phyloP scores from a whole-genome alignment of 2,329 filamentous ascomycete species.

The Blastomyces silverae region DNA sequence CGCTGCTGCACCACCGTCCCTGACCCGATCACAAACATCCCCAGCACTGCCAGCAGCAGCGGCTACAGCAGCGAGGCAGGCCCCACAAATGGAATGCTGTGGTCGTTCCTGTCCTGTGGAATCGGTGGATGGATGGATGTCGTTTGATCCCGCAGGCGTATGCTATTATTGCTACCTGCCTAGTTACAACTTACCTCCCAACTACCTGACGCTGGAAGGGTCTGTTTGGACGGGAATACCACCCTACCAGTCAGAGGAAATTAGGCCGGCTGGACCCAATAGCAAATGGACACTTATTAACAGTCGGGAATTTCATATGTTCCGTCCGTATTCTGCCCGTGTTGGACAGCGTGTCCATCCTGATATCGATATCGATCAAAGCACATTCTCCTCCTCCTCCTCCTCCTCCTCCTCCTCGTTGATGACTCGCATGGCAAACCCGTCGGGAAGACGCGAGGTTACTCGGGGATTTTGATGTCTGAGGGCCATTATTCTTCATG shows the following conservation, averaged over 20 bases:
- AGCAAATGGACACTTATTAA: slow-evolving; percentile 8
- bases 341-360: neutral
- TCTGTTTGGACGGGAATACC: neutral
- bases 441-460: neutral
- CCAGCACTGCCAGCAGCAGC: neutral
- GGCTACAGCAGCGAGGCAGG: neutral
- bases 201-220: neutral
- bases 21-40: neutral
- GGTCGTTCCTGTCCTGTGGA: neutral
- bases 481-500: neutral
- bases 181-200: too few relatives aligned
- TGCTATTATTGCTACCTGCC: too few relatives aligned
- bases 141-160: neutral
- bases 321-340: neutral
- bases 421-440: neutral
- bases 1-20: slow-evolving; percentile 1
- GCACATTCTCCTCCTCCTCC: neutral
- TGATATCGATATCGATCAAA: neutral
- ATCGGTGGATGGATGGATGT: neutral
- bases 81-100: neutral
- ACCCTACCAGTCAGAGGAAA: neutral
- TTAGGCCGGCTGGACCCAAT: neutral
- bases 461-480: neutral
- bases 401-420: too few relatives aligned
- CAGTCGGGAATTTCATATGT: neutral